Percentiles rank a stretch among this genome's conserved stretches.
Evolutionary conservation across 352 stramenopile species (phyloP).

Genomic region (Pythium sukuiense): DNA sequence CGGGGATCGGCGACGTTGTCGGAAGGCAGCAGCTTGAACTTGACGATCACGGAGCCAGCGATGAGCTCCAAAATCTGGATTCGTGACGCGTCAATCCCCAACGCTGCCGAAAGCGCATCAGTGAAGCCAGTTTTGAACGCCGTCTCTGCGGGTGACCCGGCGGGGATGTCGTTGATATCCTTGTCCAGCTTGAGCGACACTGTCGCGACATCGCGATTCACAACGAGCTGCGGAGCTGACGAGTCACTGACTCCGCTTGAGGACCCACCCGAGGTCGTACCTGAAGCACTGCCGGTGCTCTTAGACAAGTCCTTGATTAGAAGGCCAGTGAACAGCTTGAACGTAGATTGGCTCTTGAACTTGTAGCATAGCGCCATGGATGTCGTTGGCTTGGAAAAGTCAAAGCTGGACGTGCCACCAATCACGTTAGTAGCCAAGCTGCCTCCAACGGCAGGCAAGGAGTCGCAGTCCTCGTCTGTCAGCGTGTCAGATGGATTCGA

Average conservation of each 20-base stretch:
- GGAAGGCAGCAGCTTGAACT: slow-evolving; percentile 57
- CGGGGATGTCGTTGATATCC: slow-evolving; percentile 52
- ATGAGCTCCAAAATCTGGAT: slow-evolving; percentile 53
- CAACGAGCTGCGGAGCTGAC: slow-evolving; percentile 36
- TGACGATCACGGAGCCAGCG: slow-evolving; percentile 64
- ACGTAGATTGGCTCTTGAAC: slow-evolving; percentile 43
- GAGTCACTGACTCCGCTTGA: slow-evolving; percentile 29
- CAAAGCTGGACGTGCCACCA: slow-evolving; percentile 38
- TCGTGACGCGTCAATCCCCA: slow-evolving; percentile 48
- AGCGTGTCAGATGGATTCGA: slow-evolving; percentile 12
- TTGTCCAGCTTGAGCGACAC: slow-evolving; percentile 57
- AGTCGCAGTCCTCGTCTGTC: slow-evolving; percentile 42
- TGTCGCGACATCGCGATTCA: slow-evolving; percentile 49
- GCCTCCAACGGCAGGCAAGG: slow-evolving; percentile 38
- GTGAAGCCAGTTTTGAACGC: slow-evolving; percentile 53
- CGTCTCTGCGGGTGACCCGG: slow-evolving; percentile 47
- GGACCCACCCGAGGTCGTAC: background rate
- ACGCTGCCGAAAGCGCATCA: slow-evolving; percentile 30
- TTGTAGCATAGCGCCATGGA: slow-evolving; percentile 61
- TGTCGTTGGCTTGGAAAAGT: slow-evolving; percentile 40
- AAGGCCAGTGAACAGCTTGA: slow-evolving; percentile 52
- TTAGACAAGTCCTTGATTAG: slow-evolving; percentile 38
- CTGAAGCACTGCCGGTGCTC: slow-evolving; percentile 8
- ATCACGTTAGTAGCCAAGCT: slow-evolving; percentile 41
- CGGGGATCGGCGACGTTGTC: slow-evolving; percentile 46